Evolutionary conservation across 2,329 filamentous ascomycete species (phyloP).

Genomic region (Sphaerostilbella broomeana): DNA sequence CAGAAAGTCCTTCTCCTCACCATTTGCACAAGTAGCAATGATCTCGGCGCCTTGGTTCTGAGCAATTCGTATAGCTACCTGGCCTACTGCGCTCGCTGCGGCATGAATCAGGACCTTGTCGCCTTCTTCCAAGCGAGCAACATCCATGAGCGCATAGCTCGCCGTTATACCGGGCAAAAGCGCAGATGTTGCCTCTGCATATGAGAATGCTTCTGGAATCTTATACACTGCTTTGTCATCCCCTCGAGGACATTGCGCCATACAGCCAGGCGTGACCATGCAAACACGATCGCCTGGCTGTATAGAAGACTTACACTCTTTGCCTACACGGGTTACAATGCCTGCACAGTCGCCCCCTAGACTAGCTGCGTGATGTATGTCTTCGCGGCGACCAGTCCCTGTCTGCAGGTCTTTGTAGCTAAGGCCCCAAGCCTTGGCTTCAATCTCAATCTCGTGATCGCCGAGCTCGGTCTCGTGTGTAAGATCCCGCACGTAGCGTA

Average conservation of each 20-base stretch:
- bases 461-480: not conserved
- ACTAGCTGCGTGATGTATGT: not conserved
- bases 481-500: not conserved
- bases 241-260: conserved; percentile 10
- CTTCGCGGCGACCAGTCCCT: not conserved
- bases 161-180: conserved; percentile 29
- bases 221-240: conserved; percentile 12
- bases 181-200: conserved; percentile 28
- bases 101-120: conserved; percentile 30
- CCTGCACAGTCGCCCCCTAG: conserved; percentile 20
- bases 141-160: conserved; percentile 13
- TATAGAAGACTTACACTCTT: conserved; percentile 9
- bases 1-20: conserved; percentile 26
- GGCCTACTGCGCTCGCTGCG: conserved; percentile 26
- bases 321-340: conserved; percentile 18
- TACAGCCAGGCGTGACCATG: conserved; percentile 4
- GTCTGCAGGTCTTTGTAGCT: not conserved
- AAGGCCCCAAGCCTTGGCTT: conserved; percentile 1
- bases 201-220: conserved; percentile 30
- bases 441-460: conserved; percentile 3
- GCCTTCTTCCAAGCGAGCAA: conserved; percentile 25
- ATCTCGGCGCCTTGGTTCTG: conserved; percentile 21
- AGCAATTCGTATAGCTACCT: conserved; percentile 25
- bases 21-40: conserved; percentile 16
- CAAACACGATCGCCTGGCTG: conserved; percentile 21